These are phyloP conservation scores for Hypoxylon perforatum DNA, from an alignment of 495 filamentous ascomycete genomes.

Conservation along the genomic window DNA sequence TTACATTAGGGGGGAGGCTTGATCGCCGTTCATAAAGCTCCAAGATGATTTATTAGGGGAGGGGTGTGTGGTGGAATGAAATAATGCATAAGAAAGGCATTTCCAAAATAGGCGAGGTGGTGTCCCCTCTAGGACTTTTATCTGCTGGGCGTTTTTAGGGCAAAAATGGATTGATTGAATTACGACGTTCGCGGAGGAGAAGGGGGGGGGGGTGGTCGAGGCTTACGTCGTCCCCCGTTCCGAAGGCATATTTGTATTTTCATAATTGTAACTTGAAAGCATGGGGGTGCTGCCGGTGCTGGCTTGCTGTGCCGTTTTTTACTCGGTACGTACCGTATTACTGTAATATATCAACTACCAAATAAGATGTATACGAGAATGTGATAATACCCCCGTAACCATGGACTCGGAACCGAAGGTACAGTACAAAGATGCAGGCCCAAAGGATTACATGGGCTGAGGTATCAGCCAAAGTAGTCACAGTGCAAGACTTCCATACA, in stretches of 20 bases:
- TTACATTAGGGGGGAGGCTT: neutral
- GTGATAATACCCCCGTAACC: conserved; percentile 43
- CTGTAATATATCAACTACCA: conserved; percentile 32
- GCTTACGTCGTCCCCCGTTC: conserved; percentile 22
- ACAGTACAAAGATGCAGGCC: too few species aligned
- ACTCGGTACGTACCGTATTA: conserved; percentile 36
- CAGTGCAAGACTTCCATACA: too few species aligned
- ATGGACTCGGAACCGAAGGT: conserved; percentile 41
- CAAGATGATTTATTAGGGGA: neutral
- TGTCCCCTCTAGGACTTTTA: conserved; percentile 14
- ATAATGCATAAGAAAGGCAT: conserved; percentile 33
- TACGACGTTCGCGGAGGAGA: conserved; percentile 26
- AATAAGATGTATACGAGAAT: conserved; percentile 41
- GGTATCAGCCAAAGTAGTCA: too few species aligned
- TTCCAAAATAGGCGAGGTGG: conserved; percentile 31
- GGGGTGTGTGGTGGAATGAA: conserved; percentile 16
- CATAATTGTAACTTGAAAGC: conserved; percentile 21
- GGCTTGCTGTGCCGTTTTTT: conserved; percentile 22
- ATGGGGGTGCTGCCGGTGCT: too few species aligned
- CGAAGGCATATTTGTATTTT: conserved; percentile 10
- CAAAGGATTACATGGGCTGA: too few species aligned
- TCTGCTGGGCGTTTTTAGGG: conserved; percentile 24
- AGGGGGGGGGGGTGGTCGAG: too few species aligned
- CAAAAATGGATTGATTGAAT: conserved; percentile 35
- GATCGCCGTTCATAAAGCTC: conserved; percentile 2